Percentiles rank a stretch among this genome's conserved stretches.
Conservation (phyloP, 2,329 filamentous ascomycete species). For the Dothidotthia symphoricarpi region DNA sequence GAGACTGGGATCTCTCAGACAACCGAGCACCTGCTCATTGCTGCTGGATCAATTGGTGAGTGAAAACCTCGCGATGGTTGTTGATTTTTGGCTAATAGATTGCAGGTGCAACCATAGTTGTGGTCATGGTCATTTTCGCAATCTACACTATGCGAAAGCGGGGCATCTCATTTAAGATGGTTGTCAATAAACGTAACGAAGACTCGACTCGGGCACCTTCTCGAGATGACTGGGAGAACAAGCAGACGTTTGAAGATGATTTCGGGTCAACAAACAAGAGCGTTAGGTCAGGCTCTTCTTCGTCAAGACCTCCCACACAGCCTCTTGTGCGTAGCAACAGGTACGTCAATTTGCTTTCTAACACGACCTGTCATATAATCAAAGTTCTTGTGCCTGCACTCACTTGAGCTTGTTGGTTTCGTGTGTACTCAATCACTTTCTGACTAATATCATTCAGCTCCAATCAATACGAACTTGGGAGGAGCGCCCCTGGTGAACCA, state of each 20-base stretch:
- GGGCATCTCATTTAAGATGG: slow-evolving; percentile 27
- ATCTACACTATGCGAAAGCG: slow-evolving; percentile 42
- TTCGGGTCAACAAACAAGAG: slow-evolving; percentile 24
- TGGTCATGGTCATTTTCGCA: slow-evolving; percentile 38
- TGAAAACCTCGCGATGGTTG: neutral
- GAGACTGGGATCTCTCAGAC: slow-evolving; percentile 34
- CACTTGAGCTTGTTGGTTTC: too few relatives aligned
- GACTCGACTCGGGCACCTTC: too few relatives aligned
- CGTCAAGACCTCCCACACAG: slow-evolving; percentile 31
- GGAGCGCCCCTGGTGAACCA: slow-evolving; percentile 5
- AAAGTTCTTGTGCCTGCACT: too few relatives aligned
- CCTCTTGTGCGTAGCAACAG: slow-evolving; percentile 31
- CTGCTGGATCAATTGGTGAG: slow-evolving; percentile 43
- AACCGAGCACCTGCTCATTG: slow-evolving; percentile 43
- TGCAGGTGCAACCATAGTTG: slow-evolving; percentile 40
- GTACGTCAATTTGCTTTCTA: slow-evolving; percentile 9
- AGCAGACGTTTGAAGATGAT: slow-evolving; percentile 22
- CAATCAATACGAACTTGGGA: slow-evolving; percentile 14
- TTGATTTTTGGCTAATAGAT: slow-evolving; percentile 11
- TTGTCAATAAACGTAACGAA: too few relatives aligned
- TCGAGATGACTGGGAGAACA: slow-evolving; percentile 24
- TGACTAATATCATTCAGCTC: slow-evolving; percentile 19
- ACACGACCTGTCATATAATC: too few relatives aligned
- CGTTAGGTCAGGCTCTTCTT: slow-evolving; percentile 28
- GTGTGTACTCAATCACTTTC: too few relatives aligned